phyloP scores from a whole-genome alignment of 1,139 yeast genomes.

The Pichia sp. region DNA sequence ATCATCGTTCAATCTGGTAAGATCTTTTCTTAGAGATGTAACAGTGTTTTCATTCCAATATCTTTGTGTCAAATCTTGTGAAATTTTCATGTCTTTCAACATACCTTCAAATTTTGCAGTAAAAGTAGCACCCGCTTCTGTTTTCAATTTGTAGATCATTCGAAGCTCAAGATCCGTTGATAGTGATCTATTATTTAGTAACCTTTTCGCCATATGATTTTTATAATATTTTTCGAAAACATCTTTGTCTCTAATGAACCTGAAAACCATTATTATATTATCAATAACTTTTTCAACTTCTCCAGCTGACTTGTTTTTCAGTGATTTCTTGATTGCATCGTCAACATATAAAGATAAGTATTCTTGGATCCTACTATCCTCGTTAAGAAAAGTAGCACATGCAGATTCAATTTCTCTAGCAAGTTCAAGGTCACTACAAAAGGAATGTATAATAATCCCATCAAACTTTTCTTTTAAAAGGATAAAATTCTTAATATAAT shows the following conservation, averaged over 20 bases:
- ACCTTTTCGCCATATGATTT: slow-evolving; percentile 76
- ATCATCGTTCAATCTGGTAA: slow-evolving; percentile 18
- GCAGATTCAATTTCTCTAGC: slow-evolving; percentile 54
- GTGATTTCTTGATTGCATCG: slow-evolving; percentile 54
- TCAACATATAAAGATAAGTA: slow-evolving; percentile 71
- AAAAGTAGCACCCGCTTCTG: slow-evolving; percentile 75
- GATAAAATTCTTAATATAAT: slow-evolving; percentile 63
- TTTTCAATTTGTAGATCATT: slow-evolving; percentile 62
- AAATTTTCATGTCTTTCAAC: slow-evolving; percentile 74
- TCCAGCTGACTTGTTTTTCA: slow-evolving; percentile 43
- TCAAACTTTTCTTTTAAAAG: slow-evolving; percentile 48
- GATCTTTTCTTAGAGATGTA: slow-evolving; percentile 7
- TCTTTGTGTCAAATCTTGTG: slow-evolving; percentile 40
- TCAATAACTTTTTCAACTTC: slow-evolving; percentile 49
- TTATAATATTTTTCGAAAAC: slow-evolving; percentile 81
- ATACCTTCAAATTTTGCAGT: slow-evolving; percentile 79
- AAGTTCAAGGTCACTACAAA: slow-evolving; percentile 42
- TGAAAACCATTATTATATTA: slow-evolving; percentile 54
- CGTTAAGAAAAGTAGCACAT: slow-evolving; percentile 57
- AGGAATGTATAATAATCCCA: slow-evolving; percentile 39
- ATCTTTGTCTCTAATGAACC: slow-evolving; percentile 76
- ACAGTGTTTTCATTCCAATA: slow-evolving; percentile 1
- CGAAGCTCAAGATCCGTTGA: slow-evolving; percentile 32
- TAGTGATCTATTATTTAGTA: slow-evolving; percentile 31
- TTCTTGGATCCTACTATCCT: slow-evolving; percentile 57